A percentile compares a stretch with the other conserved stretches of the same genome.
These are phyloP conservation scores for Conticribra weissflogii DNA, from an alignment of 108 stramenopile species.

Conservation along the genomic window DNA sequence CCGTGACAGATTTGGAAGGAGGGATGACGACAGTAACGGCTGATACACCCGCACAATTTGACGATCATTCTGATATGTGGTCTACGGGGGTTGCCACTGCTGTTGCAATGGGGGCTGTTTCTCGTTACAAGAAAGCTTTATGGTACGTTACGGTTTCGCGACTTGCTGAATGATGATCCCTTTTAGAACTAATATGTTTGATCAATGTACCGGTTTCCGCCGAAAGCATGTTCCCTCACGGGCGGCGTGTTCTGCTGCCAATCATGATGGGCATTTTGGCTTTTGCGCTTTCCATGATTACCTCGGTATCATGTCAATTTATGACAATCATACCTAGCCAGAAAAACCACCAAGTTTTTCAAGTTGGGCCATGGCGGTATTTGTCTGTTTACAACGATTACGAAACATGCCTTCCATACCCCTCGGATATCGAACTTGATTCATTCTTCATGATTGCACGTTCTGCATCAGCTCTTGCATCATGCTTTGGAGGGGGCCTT, in stretches of 20 bases:
- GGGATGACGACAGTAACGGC: not conserved
- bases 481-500: slow-evolving; percentile 26
- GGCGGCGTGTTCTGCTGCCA: slow-evolving; percentile 27
- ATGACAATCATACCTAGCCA: slow-evolving; percentile 29
- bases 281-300: slow-evolving; percentile 19
- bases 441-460: slow-evolving; percentile 26
- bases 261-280: slow-evolving; percentile 26
- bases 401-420: slow-evolving; percentile 30
- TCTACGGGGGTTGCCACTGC: slow-evolving; percentile 39
- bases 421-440: slow-evolving; percentile 25
- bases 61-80: slow-evolving; percentile 20
- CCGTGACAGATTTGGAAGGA: not conserved
- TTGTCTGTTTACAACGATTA: slow-evolving; percentile 12
- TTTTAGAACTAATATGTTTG: too few species aligned
- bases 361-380: slow-evolving; percentile 40
- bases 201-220: too few species aligned
- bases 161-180: too few species aligned
- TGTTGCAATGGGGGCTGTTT: slow-evolving; percentile 27
- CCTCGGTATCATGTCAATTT: slow-evolving; percentile 28
- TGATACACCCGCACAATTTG: not conserved
- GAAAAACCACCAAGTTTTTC: slow-evolving; percentile 23
- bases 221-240: slow-evolving; percentile 44
- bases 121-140: slow-evolving; percentile 36
- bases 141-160: slow-evolving; percentile 1
- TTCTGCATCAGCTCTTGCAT: slow-evolving; percentile 16